phyloP scores from a whole-genome alignment of 2,329 filamentous ascomycete species.

The Amphichorda felina region DNA sequence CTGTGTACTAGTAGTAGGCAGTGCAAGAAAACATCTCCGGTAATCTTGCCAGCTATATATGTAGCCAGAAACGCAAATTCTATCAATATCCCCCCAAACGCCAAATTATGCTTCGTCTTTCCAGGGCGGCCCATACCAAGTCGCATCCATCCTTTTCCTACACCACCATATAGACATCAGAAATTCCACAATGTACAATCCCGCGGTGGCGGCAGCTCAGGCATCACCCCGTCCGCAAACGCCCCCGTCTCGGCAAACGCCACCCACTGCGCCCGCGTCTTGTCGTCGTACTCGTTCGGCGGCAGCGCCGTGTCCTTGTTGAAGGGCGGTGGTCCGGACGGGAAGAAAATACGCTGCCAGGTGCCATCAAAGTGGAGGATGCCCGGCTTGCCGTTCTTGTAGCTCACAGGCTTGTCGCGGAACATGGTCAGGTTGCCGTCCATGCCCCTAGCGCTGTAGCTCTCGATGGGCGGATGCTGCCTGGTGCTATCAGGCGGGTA shows the following conservation, averaged over 20 bases:
- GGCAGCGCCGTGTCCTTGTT: slow-evolving; percentile 52
- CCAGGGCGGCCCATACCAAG: not conserved
- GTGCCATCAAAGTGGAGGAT: slow-evolving; percentile 38
- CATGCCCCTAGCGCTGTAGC: slow-evolving; percentile 29
- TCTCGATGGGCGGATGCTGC: slow-evolving; percentile 29
- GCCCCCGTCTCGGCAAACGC: slow-evolving; percentile 50
- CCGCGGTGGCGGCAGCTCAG: slow-evolving; percentile 63
- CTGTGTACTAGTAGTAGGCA: too few relatives aligned
- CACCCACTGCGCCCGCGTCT: slow-evolving; percentile 50
- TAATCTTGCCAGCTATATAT: too few relatives aligned
- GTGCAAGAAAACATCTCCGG: too few relatives aligned
- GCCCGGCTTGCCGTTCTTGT: slow-evolving; percentile 37
- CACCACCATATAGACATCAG: too few relatives aligned
- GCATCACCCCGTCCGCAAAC: slow-evolving; percentile 63
- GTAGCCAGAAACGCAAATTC: too few relatives aligned
- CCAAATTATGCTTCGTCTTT: not conserved
- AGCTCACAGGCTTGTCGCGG: slow-evolving; percentile 51
- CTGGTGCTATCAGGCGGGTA: slow-evolving; percentile 31
- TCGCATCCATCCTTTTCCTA: too few relatives aligned
- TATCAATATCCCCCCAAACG: too few relatives aligned
- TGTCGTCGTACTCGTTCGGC: slow-evolving; percentile 43
- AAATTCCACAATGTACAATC: slow-evolving; percentile 70
- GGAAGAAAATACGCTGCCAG: slow-evolving; percentile 60
- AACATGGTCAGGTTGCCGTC: slow-evolving; percentile 40
- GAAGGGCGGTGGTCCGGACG: slow-evolving; percentile 53